phyloP scores from a whole-genome alignment of 768 basidiomycete species.

The Roridomyces roridus region DNA sequence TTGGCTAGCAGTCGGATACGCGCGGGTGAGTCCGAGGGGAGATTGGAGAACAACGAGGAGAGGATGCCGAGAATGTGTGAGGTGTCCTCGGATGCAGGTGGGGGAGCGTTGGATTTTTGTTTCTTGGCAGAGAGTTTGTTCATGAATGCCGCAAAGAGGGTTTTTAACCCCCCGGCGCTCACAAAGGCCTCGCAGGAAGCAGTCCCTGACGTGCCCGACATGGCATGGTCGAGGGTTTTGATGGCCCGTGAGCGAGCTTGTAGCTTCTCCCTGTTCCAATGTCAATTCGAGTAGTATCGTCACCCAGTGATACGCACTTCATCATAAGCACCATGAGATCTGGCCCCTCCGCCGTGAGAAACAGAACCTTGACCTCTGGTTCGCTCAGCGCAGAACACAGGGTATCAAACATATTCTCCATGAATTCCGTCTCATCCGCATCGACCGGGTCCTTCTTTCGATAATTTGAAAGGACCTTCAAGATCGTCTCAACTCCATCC shows the following conservation, averaged over 20 bases:
- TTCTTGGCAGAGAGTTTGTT: conserved; percentile 85
- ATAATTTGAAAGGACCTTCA: conserved; percentile 87
- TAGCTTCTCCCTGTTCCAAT: conserved; percentile 70
- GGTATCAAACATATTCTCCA: conserved; percentile 95
- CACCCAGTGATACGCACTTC: conserved; percentile 62
- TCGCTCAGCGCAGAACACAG: conserved; percentile 88
- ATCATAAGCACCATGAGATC: conserved; percentile 99
- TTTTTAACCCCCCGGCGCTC: conserved; percentile 87
- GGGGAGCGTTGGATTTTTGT: conserved; percentile 53
- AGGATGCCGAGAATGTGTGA: conserved; percentile 89
- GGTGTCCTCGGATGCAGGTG: conserved; percentile 77
- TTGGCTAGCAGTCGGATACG: conserved; percentile 88
- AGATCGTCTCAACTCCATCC: conserved; percentile 78
- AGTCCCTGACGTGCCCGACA: conserved; percentile 77
- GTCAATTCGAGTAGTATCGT: background rate
- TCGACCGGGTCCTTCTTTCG: conserved; percentile 84
- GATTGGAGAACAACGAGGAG: conserved; percentile 85
- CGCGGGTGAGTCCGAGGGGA: conserved; percentile 82
- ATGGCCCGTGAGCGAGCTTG: conserved; percentile 84
- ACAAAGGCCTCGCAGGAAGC: conserved; percentile 84
- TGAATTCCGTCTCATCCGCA: conserved; percentile 93
- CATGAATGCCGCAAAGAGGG: conserved; percentile 91
- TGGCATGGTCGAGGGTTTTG: conserved; percentile 90
- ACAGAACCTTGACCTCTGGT: conserved; percentile 76
- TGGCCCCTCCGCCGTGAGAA: conserved; percentile 90